Conservation (phyloP, 108 stramenopile genomes). For the Bacterosira constricta region DNA sequence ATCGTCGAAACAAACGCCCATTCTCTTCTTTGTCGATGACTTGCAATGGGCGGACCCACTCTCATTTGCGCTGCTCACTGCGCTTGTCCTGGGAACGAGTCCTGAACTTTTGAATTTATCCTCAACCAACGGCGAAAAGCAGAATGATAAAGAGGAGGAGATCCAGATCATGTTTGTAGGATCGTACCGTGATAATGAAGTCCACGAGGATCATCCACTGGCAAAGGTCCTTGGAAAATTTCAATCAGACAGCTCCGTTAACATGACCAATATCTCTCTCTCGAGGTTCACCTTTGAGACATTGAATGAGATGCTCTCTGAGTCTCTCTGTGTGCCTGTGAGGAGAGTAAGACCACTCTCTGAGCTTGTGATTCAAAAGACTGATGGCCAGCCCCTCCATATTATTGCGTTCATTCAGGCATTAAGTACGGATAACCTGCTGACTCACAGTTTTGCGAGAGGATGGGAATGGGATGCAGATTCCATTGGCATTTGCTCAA, state of each 20-base stretch:
- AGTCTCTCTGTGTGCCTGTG: slow-evolving; percentile 11
- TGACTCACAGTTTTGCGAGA: slow-evolving; percentile 1
- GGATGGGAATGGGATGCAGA: slow-evolving; percentile 20
- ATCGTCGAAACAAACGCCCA: not conserved
- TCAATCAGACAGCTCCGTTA: not conserved
- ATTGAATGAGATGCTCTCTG: slow-evolving; percentile 13
- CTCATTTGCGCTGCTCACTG: slow-evolving; percentile 34
- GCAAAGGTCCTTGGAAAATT: not conserved
- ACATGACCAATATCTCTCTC: slow-evolving; percentile 13
- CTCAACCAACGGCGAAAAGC: not conserved
- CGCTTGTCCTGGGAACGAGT: slow-evolving; percentile 24
- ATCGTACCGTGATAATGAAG: slow-evolving; percentile 49
- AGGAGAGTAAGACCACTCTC: slow-evolving; percentile 6
- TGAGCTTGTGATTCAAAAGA: slow-evolving; percentile 14
- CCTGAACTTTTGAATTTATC: not conserved
- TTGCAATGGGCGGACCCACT: slow-evolving; percentile 62
- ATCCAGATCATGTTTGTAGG: slow-evolving; percentile 40
- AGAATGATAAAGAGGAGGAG: not conserved
- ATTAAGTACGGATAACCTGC: not conserved
- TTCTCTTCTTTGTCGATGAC: slow-evolving; percentile 56
- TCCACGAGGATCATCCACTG: slow-evolving; percentile 17
- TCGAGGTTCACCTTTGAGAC: not conserved
- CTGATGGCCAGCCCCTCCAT: slow-evolving; percentile 10
- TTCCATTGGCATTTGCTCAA: not conserved
- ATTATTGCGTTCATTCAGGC: slow-evolving; percentile 7